A percentile compares a stretch with the other conserved stretches of the same genome.
Conservation (phyloP, 2,329 filamentous ascomycete species). For the Nemania sp. region DNA sequence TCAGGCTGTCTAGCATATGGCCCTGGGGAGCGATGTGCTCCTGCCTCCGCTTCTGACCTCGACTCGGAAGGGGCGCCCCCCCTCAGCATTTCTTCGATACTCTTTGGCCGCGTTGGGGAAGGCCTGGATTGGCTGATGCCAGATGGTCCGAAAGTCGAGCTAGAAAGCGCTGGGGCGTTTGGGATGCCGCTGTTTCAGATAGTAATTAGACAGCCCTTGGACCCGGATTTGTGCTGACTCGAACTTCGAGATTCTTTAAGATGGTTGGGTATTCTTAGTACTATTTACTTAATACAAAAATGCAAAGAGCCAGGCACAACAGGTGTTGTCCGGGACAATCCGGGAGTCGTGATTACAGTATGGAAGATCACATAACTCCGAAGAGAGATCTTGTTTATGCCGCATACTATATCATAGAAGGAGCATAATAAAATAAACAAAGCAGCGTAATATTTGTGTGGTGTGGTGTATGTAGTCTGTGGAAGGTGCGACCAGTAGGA, state of each 20-base stretch:
- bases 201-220: constrained; percentile 15
- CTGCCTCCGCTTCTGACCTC: constrained; percentile 8
- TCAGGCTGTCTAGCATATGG: constrained; percentile 1
- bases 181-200: constrained; percentile 23
- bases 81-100: constrained; percentile 36
- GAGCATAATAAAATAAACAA: constrained; percentile 14
- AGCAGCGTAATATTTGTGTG: neutral
- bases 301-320: neutral
- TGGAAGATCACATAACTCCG: neutral
- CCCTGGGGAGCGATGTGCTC: constrained; percentile 1
- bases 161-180: constrained; percentile 15
- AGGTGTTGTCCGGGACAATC: neutral
- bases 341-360: neutral
- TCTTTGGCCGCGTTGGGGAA: constrained; percentile 25
- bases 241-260: neutral
- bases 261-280: neutral
- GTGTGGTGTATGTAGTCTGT: neutral
- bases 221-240: constrained; percentile 16
- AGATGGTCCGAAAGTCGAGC: too few species aligned
- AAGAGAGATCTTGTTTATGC: neutral
- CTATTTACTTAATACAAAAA: neutral
- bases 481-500: too few species aligned
- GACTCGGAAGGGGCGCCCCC: constrained; percentile 9
- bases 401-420: constrained; percentile 2
- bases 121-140: constrained; percentile 25